Evolutionary conservation across 306 rosid genomes (phyloP), one percentile per base, ranked within the genome.

Genomic region (Fragaria vesca): DNA sequence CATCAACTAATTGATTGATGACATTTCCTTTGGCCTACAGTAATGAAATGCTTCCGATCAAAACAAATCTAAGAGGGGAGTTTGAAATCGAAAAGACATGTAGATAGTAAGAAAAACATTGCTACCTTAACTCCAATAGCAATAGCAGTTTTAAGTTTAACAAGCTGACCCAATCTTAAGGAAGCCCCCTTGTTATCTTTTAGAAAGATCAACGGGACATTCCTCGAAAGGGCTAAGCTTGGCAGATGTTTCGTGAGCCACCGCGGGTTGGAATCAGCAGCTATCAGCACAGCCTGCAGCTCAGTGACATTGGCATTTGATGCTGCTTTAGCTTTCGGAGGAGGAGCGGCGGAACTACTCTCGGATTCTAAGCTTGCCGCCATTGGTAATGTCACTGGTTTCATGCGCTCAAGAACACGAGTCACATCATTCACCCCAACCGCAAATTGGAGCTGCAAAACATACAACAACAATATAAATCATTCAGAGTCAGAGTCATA

Each of bases 371-470:
- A 55, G 66, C 28, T 0, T 21, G 63, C 4, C 0, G 3, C 17
- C 52, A 34, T 6, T 71, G 86, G 78, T 70, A 52, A 76, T 68
- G 76, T 81, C 78, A 24, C 34, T 2, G 92, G 94, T n/a, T 68
- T 69, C 98, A 93, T 93, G 58, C 88, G 93, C 86, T 93, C 95
- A 69, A 93, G 97, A 28, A 89, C 83, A 18, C 93, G 91, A 43
- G 93, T 87, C 48, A 91, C 98, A 11, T 91, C 98, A 79, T 93
- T 91, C 74, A 90, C 97, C 63, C 98, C 96, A 65, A 93, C 84
- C 55, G 93, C 85, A 74, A 91, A 91, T 74, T 87, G 96, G 88
- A 90, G 93, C 96, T 91, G 82, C 83, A 71, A 73, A 58, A 2
- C 13, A 60, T 6, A 66, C 17, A 71, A 43, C 1, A 38, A 17